Conservation (phyloP, 148 eudicot species). For the Talinum fruticosum region DNA sequence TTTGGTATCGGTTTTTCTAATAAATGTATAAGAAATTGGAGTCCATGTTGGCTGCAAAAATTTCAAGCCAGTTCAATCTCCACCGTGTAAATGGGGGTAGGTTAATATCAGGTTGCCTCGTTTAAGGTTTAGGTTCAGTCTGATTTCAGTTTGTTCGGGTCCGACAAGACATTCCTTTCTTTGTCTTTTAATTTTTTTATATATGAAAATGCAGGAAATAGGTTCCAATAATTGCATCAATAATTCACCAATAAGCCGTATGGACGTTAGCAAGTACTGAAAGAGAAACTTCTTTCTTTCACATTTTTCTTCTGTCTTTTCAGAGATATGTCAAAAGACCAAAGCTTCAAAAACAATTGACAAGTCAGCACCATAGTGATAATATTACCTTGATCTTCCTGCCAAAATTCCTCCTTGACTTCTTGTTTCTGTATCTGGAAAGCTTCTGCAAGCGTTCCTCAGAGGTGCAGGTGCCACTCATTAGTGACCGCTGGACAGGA, state of each 20-base stretch:
- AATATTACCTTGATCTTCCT: slow-evolving; percentile 81
- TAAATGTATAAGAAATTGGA: too few relatives aligned
- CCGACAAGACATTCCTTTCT: neutral
- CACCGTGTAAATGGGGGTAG: too few relatives aligned
- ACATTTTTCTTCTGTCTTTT: neutral
- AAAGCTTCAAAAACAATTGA: neutral
- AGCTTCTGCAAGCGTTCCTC: slow-evolving; percentile 86
- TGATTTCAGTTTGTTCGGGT: neutral
- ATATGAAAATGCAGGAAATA: neutral
- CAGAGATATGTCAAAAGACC: too few relatives aligned
- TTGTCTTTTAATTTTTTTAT: neutral
- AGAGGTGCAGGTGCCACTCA: slow-evolving; percentile 37
- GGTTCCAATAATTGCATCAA: neutral
- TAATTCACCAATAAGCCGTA: neutral
- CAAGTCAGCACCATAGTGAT: neutral
- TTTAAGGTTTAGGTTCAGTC: neutral
- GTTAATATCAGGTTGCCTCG: too few relatives aligned
- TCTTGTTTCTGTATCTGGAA: slow-evolving; percentile 88
- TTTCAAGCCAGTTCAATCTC: too few relatives aligned
- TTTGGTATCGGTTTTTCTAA: neutral
- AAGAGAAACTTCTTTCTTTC: neutral
- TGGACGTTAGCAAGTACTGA: neutral
- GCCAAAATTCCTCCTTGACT: slow-evolving; percentile 85
- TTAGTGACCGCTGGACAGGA: slow-evolving; percentile 41
- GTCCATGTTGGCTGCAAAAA: too few relatives aligned